These are phyloP conservation scores for Fragilaria radians DNA, from an alignment of 108 stramenopile genomes.

Conservation along the genomic window DNA sequence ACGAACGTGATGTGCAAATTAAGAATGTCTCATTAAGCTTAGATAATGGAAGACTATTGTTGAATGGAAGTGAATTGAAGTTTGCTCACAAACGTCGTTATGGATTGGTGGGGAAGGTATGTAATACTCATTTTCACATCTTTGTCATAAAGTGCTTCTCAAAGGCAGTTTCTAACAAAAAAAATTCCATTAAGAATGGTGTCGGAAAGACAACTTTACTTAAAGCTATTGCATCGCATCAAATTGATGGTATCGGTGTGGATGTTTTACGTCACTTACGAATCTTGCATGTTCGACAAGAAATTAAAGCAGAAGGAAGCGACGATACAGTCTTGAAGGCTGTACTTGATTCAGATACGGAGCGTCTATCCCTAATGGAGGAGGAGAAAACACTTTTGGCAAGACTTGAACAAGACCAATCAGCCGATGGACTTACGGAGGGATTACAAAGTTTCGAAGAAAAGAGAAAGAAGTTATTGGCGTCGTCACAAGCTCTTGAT, in stretches of 20 bases:
- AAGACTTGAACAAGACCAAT: no score
- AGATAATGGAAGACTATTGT: slow-evolving; percentile 83
- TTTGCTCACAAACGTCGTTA: slow-evolving; percentile 88
- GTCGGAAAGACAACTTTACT: slow-evolving; percentile 86
- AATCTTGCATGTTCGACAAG: slow-evolving; percentile 68
- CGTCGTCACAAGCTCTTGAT: slow-evolving; percentile 34
- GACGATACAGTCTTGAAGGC: slow-evolving; percentile 65
- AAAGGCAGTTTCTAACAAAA: not conserved
- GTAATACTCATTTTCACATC: no score
- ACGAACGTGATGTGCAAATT: slow-evolving; percentile 82
- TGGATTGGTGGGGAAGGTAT: slow-evolving; percentile 49
- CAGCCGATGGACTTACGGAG: no score
- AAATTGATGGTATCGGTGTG: slow-evolving; percentile 79
- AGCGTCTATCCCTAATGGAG: slow-evolving; percentile 43
- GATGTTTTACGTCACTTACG: slow-evolving; percentile 62
- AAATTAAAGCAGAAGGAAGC: slow-evolving; percentile 79
- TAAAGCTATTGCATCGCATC: slow-evolving; percentile 48
- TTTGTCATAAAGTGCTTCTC: not conserved
- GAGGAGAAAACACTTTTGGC: slow-evolving; percentile 49
- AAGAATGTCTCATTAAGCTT: slow-evolving; percentile 68
- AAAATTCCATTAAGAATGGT: slow-evolving; percentile 73
- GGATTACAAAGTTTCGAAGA: no score
- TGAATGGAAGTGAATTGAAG: slow-evolving; percentile 86
- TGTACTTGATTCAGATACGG: slow-evolving; percentile 56
- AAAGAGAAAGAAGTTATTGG: slow-evolving; percentile 44